These are phyloP conservation scores for Lachnellula arida DNA, from an alignment of 2,329 filamentous ascomycete species.

Conservation along the genomic window DNA sequence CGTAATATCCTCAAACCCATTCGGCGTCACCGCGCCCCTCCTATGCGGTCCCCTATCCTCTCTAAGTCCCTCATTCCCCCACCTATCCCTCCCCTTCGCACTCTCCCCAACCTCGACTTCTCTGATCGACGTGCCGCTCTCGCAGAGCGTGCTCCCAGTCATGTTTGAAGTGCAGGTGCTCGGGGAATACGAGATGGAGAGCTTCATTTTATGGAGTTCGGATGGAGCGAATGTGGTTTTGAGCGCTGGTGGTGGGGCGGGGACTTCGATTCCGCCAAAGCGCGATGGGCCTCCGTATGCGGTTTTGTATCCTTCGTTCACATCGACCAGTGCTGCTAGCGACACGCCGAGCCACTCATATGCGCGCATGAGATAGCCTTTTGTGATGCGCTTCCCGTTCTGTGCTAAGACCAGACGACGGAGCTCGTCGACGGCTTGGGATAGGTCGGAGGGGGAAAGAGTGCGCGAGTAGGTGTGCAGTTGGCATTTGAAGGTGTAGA, in stretches of 20 bases:
- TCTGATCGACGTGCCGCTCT: not conserved
- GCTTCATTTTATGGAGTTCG: constrained; percentile 10
- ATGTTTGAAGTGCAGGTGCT: not conserved
- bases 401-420: constrained; percentile 53
- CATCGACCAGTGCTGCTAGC: constrained; percentile 46
- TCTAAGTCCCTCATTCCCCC: constrained; percentile 5
- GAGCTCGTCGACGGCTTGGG: constrained; percentile 60
- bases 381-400: constrained; percentile 44
- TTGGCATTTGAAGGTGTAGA: constrained; percentile 61
- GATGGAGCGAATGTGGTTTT: constrained; percentile 16
- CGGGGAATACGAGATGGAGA: not conserved
- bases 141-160: not conserved
- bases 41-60: constrained; percentile 28
- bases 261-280: constrained; percentile 42
- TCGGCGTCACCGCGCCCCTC: constrained; percentile 51
- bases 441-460: constrained; percentile 37
- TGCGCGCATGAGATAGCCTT: constrained; percentile 47
- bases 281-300: constrained; percentile 49
- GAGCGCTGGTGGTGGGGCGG: constrained; percentile 17
- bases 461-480: constrained; percentile 52
- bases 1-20: constrained; percentile 57
- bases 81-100: constrained; percentile 18
- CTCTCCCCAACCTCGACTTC: constrained; percentile 20
- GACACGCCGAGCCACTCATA: constrained; percentile 55
- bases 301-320: constrained; percentile 51